Evolutionary conservation across 257 asterid species (phyloP), one percentile per base, ranked within the genome.

Genomic region (Pogostemon cablin): DNA sequence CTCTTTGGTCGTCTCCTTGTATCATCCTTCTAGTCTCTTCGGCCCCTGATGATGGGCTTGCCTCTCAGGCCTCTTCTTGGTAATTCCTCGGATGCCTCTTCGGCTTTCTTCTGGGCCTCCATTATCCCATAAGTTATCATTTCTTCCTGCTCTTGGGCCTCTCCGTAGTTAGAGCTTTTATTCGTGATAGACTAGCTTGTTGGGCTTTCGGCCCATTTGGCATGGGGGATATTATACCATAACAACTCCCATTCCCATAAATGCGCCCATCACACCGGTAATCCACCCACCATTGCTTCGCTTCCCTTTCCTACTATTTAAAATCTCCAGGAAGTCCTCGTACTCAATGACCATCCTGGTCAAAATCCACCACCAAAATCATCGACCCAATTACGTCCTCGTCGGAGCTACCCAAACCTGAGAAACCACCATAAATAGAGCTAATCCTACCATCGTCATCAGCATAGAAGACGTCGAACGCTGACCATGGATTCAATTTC

Each of bases 391-490:
- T 85, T 0, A 75, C 85, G 8, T 84, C 89, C 32, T 82, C 83
- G 3, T 63, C 74, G 6, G 78, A 57, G 4, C n/a, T 12, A 0
- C 7, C 68, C 7, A 43, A 44, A 0, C 64, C 77, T 8, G 80
- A 61, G 4, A 76, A 56, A 2, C 78, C 92, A 4, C 80, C 85
- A 85, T 86, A 87, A 68, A 77, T 82, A 2, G 92, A 76, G 82
- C 97, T 87, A 35, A 93, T 93, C 68, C 81, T 89, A 2, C 98
- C 97, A 52, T 93, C 97, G 59, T 77, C 86, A 74, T 93, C 98
- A 6, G 25, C 83, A 75, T 93, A 96, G 0, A 93, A 72, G 6
- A 93, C 91, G 34, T 87, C 86, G 87, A 93, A 93, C 0, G 96
- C 97, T 2, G 97, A 84, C 0, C 91, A 86, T 0, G 90, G 67